Evolutionary conservation across 495 filamentous ascomycete species (phyloP).

Genomic region (Darksidea phi): DNA sequence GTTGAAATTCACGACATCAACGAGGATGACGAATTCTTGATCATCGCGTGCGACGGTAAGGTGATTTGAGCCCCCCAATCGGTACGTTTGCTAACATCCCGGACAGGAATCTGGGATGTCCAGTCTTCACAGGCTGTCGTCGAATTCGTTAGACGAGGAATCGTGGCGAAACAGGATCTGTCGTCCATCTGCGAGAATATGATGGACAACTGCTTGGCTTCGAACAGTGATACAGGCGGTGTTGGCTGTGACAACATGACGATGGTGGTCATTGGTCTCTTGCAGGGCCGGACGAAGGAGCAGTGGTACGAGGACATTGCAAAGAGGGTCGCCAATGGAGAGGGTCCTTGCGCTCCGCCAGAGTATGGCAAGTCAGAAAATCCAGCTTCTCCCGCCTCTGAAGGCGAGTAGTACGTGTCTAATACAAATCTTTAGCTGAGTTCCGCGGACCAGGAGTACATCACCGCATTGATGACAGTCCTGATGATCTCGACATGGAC

Average conservation of each 20-base stretch:
- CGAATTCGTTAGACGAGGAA: conserved; percentile 93
- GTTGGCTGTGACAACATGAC: conserved; percentile 99
- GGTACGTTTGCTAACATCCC: conserved; percentile 38
- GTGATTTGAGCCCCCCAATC: conserved; percentile 18
- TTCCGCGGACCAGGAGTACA: conserved; percentile 90
- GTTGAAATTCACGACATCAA: conserved; percentile 84
- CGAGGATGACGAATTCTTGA: conserved; percentile 94
- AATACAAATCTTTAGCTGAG: conserved; percentile 64
- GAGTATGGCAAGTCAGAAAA: conserved; percentile 91
- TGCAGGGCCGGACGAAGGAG: conserved; percentile 88
- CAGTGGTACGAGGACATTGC: conserved; percentile 97
- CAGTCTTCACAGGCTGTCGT: conserved; percentile 96
- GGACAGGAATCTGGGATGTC: conserved; percentile 97
- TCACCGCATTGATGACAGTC: conserved; percentile 88
- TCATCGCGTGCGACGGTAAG: conserved; percentile 95
- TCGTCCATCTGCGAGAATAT: conserved; percentile 97
- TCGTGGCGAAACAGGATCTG: conserved; percentile 91
- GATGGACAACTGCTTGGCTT: conserved; percentile 99
- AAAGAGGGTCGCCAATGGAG: conserved; percentile 90
- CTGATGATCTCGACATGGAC: conserved; percentile 88
- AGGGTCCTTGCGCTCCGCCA: conserved; percentile 96
- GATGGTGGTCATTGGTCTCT: conserved; percentile 85
- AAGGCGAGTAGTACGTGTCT: conserved; percentile 35
- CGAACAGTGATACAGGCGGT: conserved; percentile 95
- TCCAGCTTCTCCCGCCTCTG: conserved; percentile 34